Evolutionary conservation across 106 monocot genomes (phyloP), one percentile per base, ranked within the genome.

Genomic region (Dendrobium nobile): DNA sequence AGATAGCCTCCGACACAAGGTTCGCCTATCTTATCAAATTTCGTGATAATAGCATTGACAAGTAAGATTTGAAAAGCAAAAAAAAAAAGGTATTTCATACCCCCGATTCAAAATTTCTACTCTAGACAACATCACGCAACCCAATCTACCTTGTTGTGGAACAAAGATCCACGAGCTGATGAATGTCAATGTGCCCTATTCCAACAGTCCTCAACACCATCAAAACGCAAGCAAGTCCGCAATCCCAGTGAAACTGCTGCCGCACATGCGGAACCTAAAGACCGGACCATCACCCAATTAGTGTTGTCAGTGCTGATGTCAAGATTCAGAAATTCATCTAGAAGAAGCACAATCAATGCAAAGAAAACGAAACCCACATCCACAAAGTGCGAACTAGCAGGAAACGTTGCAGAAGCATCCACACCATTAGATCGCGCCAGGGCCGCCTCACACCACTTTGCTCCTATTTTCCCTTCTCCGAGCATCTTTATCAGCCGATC

Each of bases 211-310:
- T 86, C 37, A 97, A 56, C 67, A 94, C 92, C 96, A 97, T 97
- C 82, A 87, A 55, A n/a, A 97, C 90, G 78, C 94, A 97, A 61
- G 96, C 94, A 45, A 97, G 85, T 7, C 94, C 94, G 73, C 92
- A 92, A 79, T 97, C 94, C 94, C 94, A 94, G 73, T 84, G 87
- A 70, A 82, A 92, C 65, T 86, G 81, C 84, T 97, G 94, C 75
- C 85, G 84, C 41, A 94, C 86, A 80, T 98, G 97, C 2, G 97
- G 97, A 41, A 98, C 94, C 97, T 94, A 77, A 10, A 67, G 70
- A 37, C 65, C 27, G 47, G 61, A 51, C 41, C 27, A 61, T 65
- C 73, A 72, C n/a, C 28, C 55, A 68, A 1, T 41, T 33, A 22
- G 42, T 16, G 64, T 43, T 56, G 10, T 56, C 56, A 56, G 56